phyloP scores from a whole-genome alignment of 2,329 filamentous ascomycete species.

The Fusarium luffae region DNA sequence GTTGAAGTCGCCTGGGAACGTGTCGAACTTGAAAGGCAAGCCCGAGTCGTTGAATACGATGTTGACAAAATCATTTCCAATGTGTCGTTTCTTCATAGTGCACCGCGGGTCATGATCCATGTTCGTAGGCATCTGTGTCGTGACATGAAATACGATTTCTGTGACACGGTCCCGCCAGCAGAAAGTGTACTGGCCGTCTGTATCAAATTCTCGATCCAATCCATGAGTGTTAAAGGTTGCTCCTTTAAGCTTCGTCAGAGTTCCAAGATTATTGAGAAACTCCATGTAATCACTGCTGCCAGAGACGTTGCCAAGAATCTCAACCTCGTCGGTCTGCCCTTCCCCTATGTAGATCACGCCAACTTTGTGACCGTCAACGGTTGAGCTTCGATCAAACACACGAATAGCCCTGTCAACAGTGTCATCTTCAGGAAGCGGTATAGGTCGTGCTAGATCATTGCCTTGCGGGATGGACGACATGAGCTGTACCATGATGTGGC shows the following conservation, averaged over 20 bases:
- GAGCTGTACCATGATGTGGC: conserved; percentile 77
- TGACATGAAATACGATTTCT: conserved; percentile 95
- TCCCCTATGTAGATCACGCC: conserved; percentile 94
- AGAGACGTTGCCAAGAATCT: conserved; percentile 87
- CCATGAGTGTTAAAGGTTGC: conserved; percentile 94
- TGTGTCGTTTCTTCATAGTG: conserved; percentile 90
- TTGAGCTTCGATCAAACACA: conserved; percentile 86
- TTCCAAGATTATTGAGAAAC: conserved; percentile 85
- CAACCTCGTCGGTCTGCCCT: conserved; percentile 81
- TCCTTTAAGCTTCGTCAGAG: conserved; percentile 80
- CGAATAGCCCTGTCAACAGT: conserved; percentile 78
- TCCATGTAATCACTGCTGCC: conserved; percentile 90
- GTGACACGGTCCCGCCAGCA: conserved; percentile 96
- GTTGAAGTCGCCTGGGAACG: conserved; percentile 94
- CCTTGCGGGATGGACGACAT: conserved; percentile 71
- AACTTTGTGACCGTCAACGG: conserved; percentile 94
- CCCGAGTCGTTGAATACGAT: conserved; percentile 98
- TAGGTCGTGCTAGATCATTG: conserved; percentile 71
- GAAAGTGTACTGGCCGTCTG: conserved; percentile 88
- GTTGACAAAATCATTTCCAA: conserved; percentile 97
- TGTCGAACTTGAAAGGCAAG: conserved; percentile 87
- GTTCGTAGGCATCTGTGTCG: conserved; percentile 96
- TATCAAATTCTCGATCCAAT: conserved; percentile 79
- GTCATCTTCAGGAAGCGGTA: conserved; percentile 78
- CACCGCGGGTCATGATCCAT: conserved; percentile 79